Conservation (phyloP, 2,329 filamentous ascomycete species). For the Fusarium hainanense region DNA sequence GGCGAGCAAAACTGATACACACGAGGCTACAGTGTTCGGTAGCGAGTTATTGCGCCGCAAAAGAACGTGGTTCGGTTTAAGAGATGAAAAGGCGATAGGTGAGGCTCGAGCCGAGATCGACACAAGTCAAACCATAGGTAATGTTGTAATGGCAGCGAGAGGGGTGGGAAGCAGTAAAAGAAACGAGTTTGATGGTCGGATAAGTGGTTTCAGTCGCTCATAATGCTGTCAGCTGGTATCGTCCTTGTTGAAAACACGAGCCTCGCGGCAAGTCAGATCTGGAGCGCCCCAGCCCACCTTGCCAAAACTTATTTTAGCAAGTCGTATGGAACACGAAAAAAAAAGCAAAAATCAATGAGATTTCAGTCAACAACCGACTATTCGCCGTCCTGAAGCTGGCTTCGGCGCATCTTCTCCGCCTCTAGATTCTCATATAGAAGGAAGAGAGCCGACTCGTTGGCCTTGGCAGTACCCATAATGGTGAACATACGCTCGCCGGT, state of each 20-base stretch:
- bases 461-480: constrained; percentile 93
- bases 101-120: constrained; percentile 13
- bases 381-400: constrained; percentile 73
- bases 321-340: constrained; percentile 44
- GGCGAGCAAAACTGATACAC: constrained; percentile 37
- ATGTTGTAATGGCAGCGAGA: constrained; percentile 39
- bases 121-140: constrained; percentile 19
- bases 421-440: constrained; percentile 98
- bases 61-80: constrained; percentile 34
- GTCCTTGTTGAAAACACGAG: constrained; percentile 62
- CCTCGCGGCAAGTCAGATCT: constrained; percentile 74
- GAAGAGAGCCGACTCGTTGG: constrained; percentile 95
- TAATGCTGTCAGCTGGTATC: constrained; percentile 59
- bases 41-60: constrained; percentile 39
- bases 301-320: constrained; percentile 60
- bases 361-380: constrained; percentile 49
- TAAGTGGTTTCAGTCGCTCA: constrained; percentile 46
- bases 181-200: constrained; percentile 37
- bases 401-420: constrained; percentile 98
- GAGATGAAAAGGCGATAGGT: constrained; percentile 28
- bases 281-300: constrained; percentile 60
- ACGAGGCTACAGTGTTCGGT: constrained; percentile 32
- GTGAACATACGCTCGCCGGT: constrained; percentile 99
- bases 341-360: constrained; percentile 46
- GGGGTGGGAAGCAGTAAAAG: constrained; percentile 43